Base-by-base conservation (phyloP, 1,139 yeast species). In the Diutina siamensis region DNA sequence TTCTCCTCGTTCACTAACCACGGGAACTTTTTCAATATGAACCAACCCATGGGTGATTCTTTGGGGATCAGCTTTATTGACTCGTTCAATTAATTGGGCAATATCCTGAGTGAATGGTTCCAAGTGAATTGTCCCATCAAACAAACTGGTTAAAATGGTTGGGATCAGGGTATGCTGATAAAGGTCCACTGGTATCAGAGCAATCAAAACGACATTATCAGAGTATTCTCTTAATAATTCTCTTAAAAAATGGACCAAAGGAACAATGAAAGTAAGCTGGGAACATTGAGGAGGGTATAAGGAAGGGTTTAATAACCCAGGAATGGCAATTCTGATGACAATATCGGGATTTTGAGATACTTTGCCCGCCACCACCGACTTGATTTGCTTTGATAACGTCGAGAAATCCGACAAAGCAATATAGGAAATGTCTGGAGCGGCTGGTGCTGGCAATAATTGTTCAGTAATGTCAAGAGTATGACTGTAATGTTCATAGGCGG, bases 11-110 rank as follows among this genome's bases (percentile, higher is more conserved):
- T 83, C 92, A 44, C 88, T 78, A 40, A 86, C 63, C 2, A 76
- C 68, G 0, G 96, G 94, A 12, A 88, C 58, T 54, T 85, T 85
- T 47, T 74, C 62, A 2, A 92, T 68, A 57, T 92, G 86, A 27
- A 89, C 76, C 48, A 88, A 72, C 0, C 97, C 98, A 56, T 92
- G 97, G 54, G 81, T 87, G 31, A 83, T 74, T 57, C 81, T 82
- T n/a, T 77, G 66, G 7, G 92, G 89, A 53, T 80, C 83, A 53
- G 74, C 77, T 53, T 77, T 78, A 58, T 81, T 81, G 0, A 83
- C 81, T 49, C 71, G 72, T 54, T 83, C 92, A 52, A 83, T 70
- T 47, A 80, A 68, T 48, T 74, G 78, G 40, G 72, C 65, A 76
- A 82, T 76, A 48, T 78, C 86, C 50, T 85, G 89, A 51, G 81